These are phyloP conservation scores for Paramecium bursaria DNA, from an alignment of 73 alveolate genomes.

Conservation along the genomic window DNA sequence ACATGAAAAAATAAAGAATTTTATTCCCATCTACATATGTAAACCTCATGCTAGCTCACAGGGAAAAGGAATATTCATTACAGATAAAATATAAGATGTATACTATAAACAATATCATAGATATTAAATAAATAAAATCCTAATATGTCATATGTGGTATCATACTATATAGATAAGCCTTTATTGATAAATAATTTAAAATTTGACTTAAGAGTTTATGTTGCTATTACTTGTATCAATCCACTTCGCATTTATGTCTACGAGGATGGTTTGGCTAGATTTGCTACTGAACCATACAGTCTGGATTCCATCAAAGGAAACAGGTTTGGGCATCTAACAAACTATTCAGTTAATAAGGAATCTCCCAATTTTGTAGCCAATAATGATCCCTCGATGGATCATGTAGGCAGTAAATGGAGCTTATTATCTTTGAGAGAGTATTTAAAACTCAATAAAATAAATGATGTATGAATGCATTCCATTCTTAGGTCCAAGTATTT, in stretches of 20 bases:
- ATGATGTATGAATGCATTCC: not conserved
- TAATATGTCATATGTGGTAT: conserved; percentile 75
- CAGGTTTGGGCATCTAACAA: conserved; percentile 89
- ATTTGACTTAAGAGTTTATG: conserved; percentile 91
- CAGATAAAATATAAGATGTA: conserved; percentile 77
- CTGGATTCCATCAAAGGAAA: conserved; percentile 70
- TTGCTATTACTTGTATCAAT: conserved; percentile 84
- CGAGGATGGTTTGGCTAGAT: conserved; percentile 92
- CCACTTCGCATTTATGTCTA: conserved; percentile 91
- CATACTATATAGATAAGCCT: conserved; percentile 86
- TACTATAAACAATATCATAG: not conserved
- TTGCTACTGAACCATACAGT: conserved; percentile 81
- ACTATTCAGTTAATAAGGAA: conserved; percentile 89
- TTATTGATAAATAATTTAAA: conserved; percentile 87
- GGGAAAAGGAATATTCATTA: conserved; percentile 84
- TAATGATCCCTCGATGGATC: conserved; percentile 82
- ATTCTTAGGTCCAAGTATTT: conserved; percentile 55
- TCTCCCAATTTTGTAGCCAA: conserved; percentile 85
- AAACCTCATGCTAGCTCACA: conserved; percentile 87
- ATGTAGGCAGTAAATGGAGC: conserved; percentile 88
- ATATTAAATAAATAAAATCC: conserved; percentile 59
- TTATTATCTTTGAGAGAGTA: conserved; percentile 71
- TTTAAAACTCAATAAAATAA: conserved; percentile 58
- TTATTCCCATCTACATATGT: conserved; percentile 71
- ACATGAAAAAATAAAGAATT: conserved; percentile 55